Evolutionary conservation across 1,284 basidiomycete genomes (phyloP).

Genomic region (Irpex sp.): DNA sequence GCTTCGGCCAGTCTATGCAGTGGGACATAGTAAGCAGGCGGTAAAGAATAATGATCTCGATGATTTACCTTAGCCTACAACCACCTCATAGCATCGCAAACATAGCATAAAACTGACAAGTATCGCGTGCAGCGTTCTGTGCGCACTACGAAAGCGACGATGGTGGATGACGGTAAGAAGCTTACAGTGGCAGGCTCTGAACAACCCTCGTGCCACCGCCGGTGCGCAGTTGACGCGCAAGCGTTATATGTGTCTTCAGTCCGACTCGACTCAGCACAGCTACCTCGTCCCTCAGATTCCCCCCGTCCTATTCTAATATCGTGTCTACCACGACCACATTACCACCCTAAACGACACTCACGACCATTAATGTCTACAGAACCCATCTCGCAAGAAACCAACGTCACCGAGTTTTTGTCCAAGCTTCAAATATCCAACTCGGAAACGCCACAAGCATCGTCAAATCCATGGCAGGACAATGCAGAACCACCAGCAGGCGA

Average conservation of each 20-base stretch:
- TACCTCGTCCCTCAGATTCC: background rate
- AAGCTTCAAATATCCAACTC: slow-evolving; percentile 6
- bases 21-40: too few relatives aligned
- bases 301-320: background rate
- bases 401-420: slow-evolving; percentile 2
- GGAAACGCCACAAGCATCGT: slow-evolving; percentile 8
- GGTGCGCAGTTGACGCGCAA: background rate
- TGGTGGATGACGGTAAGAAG: background rate
- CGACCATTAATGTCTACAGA: slow-evolving; percentile 1
- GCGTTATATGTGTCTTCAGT: background rate
- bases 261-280: background rate
- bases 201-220: too few relatives aligned
- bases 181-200: background rate
- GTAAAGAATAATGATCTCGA: too few relatives aligned
- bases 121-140: background rate
- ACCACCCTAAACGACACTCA: background rate
- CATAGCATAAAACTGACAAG: background rate
- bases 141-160: background rate
- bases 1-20: too few relatives aligned
- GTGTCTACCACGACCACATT: background rate
- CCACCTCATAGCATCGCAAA: background rate
- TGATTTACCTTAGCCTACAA: too few relatives aligned
- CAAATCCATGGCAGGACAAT: slow-evolving; percentile 28
- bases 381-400: background rate
- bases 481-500: background rate